A percentile compares a stretch with the other conserved stretches of the same genome.
Conservation (phyloP, 106 monocot species). For the Apostasia shenzhenica region DNA sequence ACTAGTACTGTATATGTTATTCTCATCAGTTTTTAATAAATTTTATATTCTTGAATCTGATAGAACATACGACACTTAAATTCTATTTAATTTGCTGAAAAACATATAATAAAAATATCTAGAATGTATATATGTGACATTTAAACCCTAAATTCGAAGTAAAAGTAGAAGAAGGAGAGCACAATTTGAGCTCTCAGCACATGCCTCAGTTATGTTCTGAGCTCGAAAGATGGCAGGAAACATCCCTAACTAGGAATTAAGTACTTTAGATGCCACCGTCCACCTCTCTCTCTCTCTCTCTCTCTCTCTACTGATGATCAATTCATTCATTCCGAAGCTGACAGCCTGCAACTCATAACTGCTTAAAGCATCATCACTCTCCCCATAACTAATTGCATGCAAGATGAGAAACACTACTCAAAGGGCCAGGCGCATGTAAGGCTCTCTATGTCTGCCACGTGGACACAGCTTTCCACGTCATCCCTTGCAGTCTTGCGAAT, state of each 20-base stretch:
- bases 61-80: no score
- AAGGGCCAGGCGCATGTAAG: background rate
- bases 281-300: background rate
- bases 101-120: no score
- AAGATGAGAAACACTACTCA: background rate
- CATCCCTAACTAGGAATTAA: background rate
- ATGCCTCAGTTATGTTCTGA: no score
- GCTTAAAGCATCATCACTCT: background rate
- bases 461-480: background rate
- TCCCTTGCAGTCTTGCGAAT: no score
- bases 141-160: no score
- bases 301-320: background rate
- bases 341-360: background rate
- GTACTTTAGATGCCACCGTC: background rate
- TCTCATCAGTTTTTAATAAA: no score
- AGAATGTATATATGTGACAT: no score
- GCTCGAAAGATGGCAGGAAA: background rate
- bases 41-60: no score
- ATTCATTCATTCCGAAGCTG: background rate
- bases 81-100: no score
- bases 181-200: no score
- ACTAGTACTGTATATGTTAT: no score
- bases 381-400: background rate
- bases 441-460: background rate
- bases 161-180: no score